These are phyloP conservation scores for Kazachstania psychrophila DNA, from an alignment of 805 yeast genomes.

Conservation along the genomic window DNA sequence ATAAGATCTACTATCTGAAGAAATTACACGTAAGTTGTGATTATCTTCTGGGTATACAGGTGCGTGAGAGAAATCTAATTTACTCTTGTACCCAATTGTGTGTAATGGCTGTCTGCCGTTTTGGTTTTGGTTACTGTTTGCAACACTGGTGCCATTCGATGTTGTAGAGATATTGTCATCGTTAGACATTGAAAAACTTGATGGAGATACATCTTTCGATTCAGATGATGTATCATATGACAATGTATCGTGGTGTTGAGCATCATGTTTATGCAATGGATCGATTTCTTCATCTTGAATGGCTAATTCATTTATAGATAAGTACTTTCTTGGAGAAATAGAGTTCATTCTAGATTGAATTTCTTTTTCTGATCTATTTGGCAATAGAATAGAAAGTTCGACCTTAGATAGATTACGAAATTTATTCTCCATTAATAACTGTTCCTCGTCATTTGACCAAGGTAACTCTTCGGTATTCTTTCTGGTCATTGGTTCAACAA, in stretches of 20 bases:
- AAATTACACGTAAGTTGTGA: no score
- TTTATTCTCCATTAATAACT: slow-evolving; percentile 44
- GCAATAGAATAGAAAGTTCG: slow-evolving; percentile 64
- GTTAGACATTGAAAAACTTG: slow-evolving; percentile 7
- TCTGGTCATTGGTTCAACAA: background rate
- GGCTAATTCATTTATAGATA: background rate
- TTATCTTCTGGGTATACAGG: no score
- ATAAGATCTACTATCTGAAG: no score
- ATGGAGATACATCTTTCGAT: slow-evolving; percentile 17
- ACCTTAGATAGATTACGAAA: slow-evolving; percentile 55
- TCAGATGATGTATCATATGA: slow-evolving; percentile 1
- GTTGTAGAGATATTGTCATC: slow-evolving; percentile 5
- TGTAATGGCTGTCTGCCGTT: no score
- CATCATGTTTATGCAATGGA: slow-evolving; percentile 6
- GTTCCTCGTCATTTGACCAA: slow-evolving; percentile 65
- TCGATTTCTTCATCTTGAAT: slow-evolving; percentile 13
- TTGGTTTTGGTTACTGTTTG: no score
- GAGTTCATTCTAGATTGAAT: slow-evolving; percentile 53
- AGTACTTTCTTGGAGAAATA: background rate
- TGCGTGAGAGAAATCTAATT: no score
- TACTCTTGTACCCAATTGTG: no score
- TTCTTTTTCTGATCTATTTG: slow-evolving; percentile 65
- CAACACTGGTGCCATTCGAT: slow-evolving; percentile 1
- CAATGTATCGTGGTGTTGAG: background rate
- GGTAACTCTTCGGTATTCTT: slow-evolving; percentile 1